phyloP scores from a whole-genome alignment of 441 rosid species.

The Sinapis alba region DNA sequence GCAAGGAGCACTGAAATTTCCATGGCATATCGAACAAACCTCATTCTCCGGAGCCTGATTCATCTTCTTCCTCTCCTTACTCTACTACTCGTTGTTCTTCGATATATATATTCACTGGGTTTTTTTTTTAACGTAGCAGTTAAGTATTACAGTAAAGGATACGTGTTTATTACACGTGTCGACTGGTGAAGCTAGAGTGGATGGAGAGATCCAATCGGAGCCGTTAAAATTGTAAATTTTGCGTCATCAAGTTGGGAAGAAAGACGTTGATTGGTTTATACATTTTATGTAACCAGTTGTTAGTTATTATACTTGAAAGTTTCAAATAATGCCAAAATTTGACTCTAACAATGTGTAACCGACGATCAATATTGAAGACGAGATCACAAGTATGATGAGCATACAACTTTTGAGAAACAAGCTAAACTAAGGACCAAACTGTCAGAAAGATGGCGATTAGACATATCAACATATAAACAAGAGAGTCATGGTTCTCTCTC shows the following conservation, averaged over 20 bases:
- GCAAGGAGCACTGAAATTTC: constrained; percentile 63
- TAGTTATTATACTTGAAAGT: neutral
- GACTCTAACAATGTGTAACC: neutral
- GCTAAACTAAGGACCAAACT: neutral
- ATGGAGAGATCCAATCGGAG: neutral
- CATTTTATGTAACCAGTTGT: neutral
- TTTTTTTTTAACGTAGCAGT: constrained; percentile 7
- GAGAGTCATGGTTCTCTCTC: no score
- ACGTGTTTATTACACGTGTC: constrained; percentile 3
- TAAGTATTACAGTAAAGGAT: neutral
- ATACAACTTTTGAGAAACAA: neutral
- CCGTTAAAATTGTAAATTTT: neutral
- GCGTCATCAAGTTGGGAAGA: neutral
- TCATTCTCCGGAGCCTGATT: constrained; percentile 71
- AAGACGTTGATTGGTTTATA: neutral
- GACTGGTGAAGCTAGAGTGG: neutral
- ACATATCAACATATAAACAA: neutral
- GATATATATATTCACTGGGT: neutral
- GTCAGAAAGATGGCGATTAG: neutral
- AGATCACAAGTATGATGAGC: neutral
- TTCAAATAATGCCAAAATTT: neutral
- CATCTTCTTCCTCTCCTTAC: constrained; percentile 40
- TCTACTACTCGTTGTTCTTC: neutral
- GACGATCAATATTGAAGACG: neutral
- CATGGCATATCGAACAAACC: constrained; percentile 78